Conservation (phyloP, 495 filamentous ascomycete genomes). For the Massariosphaeria phaeospora region DNA sequence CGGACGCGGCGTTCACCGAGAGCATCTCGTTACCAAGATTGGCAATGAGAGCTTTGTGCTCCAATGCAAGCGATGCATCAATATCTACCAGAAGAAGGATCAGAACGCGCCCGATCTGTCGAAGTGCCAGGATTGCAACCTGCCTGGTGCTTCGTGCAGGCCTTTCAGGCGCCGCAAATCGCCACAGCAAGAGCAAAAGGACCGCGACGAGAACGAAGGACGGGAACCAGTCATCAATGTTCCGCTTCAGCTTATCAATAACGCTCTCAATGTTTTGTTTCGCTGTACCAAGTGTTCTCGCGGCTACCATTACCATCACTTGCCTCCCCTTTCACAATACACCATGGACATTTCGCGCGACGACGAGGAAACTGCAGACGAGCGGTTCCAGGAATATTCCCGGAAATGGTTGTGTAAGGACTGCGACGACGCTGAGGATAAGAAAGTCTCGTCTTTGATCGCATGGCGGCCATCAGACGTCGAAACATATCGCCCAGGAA, state of each 20-base stretch:
- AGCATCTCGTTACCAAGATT: conserved; percentile 94
- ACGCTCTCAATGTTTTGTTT: conserved; percentile 69
- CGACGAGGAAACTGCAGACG: conserved; percentile 41
- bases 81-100: conserved; percentile 61
- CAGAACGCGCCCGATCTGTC: conserved; percentile 60
- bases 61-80: conserved; percentile 84
- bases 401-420: conserved; percentile 69
- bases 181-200: conserved; percentile 72
- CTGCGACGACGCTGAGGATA: conserved; percentile 52
- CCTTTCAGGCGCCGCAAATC: conserved; percentile 68
- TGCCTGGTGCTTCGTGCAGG: conserved; percentile 55
- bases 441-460: conserved; percentile 64
- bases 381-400: conserved; percentile 58
- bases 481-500: conserved; percentile 46
- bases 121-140: conserved; percentile 63
- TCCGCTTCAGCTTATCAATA: conserved; percentile 62
- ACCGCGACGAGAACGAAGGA: conserved; percentile 69
- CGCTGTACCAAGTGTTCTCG: conserved; percentile 69
- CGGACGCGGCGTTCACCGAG: conserved; percentile 62
- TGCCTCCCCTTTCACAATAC: conserved; percentile 49
- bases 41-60: conserved; percentile 70
- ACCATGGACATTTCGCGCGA: conserved; percentile 42
- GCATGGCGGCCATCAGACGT: conserved; percentile 74
- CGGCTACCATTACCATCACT: conserved; percentile 77
- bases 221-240: conserved; percentile 68